These are phyloP conservation scores for Curvularia eragrostidis DNA, from an alignment of 2,329 filamentous ascomycete genomes.

Conservation along the genomic window DNA sequence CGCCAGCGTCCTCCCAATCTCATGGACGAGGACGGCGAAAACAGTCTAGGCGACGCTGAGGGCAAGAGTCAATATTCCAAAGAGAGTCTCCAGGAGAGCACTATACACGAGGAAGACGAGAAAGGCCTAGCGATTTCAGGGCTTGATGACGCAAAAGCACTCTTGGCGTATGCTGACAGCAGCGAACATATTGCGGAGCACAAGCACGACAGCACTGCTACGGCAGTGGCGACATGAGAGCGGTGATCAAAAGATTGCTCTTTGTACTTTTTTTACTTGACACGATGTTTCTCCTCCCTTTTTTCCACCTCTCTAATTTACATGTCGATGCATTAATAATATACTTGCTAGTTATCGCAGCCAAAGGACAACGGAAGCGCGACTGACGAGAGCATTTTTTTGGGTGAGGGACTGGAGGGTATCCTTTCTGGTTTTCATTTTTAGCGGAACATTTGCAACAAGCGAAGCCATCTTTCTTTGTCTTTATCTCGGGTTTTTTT, in stretches of 20 bases:
- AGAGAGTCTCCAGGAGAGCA: constrained; percentile 44
- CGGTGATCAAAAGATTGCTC: background rate
- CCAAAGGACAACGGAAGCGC: background rate
- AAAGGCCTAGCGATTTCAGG: constrained; percentile 49
- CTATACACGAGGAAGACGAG: constrained; percentile 50
- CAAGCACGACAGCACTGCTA: constrained; percentile 15
- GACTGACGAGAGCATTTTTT: background rate
- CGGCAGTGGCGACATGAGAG: constrained; percentile 12
- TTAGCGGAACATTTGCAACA: constrained; percentile 1
- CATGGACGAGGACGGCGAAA: constrained; percentile 64
- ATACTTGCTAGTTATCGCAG: background rate
- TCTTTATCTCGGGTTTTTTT: background rate
- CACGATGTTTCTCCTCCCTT: background rate
- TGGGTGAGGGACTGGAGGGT: background rate
- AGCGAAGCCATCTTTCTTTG: background rate
- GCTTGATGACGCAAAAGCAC: constrained; percentile 45
- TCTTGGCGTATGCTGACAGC: constrained; percentile 44
- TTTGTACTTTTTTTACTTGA: background rate
- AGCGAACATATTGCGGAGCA: constrained; percentile 19
- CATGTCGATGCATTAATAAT: constrained; percentile 11
- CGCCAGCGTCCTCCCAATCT: constrained; percentile 88
- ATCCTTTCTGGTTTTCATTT: background rate
- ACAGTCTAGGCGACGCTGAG: constrained; percentile 33
- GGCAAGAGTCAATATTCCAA: constrained; percentile 43
- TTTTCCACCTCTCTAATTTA: background rate